Evolutionary conservation across 495 filamentous ascomycete genomes (phyloP).

Genomic region (Acidiella bohemica): DNA sequence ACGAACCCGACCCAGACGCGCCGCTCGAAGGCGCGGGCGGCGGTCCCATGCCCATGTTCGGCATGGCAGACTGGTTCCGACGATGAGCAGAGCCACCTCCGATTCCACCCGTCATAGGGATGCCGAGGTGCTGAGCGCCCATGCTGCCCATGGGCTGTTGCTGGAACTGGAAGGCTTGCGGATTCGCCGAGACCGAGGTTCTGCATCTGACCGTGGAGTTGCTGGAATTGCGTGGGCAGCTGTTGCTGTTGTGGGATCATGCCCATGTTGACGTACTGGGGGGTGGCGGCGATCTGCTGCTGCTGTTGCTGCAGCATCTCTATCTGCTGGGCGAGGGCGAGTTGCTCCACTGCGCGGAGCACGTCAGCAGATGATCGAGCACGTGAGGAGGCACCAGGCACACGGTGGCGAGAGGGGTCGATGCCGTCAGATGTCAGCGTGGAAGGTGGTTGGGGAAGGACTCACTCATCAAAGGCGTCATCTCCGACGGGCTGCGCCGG

Average conservation of each 20-base stretch:
- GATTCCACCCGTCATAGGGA: conserved; percentile 49
- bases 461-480: conserved; percentile 98
- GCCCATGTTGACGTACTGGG: conserved; percentile 95
- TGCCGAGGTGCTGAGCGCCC: conserved; percentile 46
- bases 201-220: conserved; percentile 50
- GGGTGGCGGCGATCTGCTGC: conserved; percentile 89
- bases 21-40: conserved; percentile 96
- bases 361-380: background rate
- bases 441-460: conserved; percentile 18
- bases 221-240: conserved; percentile 55
- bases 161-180: conserved; percentile 79
- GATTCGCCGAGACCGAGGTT: conserved; percentile 78
- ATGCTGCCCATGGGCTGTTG: conserved; percentile 43
- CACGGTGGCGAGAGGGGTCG: background rate
- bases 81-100: conserved; percentile 79
- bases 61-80: conserved; percentile 93
- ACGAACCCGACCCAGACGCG: conserved; percentile 65
- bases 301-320: conserved; percentile 96
- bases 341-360: conserved; percentile 61
- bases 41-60: conserved; percentile 84
- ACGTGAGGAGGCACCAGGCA: background rate
- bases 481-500: conserved; percentile 89
- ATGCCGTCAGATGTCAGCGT: background rate
- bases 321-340: conserved; percentile 97
- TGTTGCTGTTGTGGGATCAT: conserved; percentile 75